phyloP scores from a whole-genome alignment of 805 yeast species.

The Kazachstania viticola region DNA sequence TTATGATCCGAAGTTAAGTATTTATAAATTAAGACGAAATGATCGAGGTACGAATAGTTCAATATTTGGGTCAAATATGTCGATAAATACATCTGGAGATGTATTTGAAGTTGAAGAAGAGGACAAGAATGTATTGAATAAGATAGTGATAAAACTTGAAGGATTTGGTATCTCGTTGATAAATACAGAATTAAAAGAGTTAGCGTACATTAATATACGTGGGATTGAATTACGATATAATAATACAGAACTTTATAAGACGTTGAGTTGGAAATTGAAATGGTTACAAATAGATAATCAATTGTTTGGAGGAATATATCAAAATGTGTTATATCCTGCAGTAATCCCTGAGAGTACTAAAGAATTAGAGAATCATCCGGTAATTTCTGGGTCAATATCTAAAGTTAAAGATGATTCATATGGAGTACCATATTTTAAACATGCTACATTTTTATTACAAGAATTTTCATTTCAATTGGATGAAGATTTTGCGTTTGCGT shows the following conservation, averaged over 20 bases:
- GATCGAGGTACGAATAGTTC: conserved; percentile 12
- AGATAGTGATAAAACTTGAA: conserved; percentile 51
- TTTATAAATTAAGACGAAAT: conserved; percentile 42
- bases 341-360: conserved; percentile 74
- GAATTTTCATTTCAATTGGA: conserved; percentile 89
- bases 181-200: conserved; percentile 57
- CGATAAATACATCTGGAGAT: conserved; percentile 28
- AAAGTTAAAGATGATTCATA: conserved; percentile 79
- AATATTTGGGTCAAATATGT: conserved; percentile 5
- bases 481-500: conserved; percentile 79
- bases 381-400: conserved; percentile 76
- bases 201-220: conserved; percentile 69
- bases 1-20: conserved; percentile 65
- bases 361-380: conserved; percentile 83
- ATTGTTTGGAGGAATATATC: conserved; percentile 75
- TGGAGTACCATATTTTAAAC: conserved; percentile 82
- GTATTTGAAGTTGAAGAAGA: conserved; percentile 42
- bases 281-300: conserved; percentile 96
- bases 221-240: conserved; percentile 75
- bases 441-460: conserved; percentile 80
- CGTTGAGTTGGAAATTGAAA: conserved; percentile 65
- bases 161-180: conserved; percentile 85
- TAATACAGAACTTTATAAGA: conserved; percentile 77
- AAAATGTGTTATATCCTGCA: conserved; percentile 81
- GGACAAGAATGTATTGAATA: conserved; percentile 25